Evolutionary conservation across 495 filamentous ascomycete species (phyloP), one percentile per base, ranked within the genome.

Genomic region (Xanthoparmelia taractica): DNA sequence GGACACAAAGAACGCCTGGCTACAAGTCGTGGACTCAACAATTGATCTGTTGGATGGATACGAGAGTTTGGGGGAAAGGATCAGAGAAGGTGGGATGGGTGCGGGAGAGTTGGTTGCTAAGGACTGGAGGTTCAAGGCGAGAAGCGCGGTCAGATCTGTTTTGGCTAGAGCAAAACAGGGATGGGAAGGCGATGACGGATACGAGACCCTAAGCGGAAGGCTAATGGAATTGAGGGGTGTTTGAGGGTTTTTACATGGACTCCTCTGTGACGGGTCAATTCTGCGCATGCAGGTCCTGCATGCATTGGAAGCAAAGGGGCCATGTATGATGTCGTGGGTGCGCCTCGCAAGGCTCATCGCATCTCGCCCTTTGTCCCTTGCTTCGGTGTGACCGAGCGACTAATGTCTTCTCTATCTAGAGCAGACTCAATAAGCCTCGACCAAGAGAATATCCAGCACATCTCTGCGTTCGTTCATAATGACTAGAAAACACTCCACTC

Each of bases 101-200:
- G 77, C 75, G 58, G 63, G 70, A 4, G 77, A 78, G 67, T 60
- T 80, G 60, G 78, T 79, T 38, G 76, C 76, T 18, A 75, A 73
- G 56, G 79, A 81, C 57, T 97, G 94, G 94, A 88, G 84, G 70
- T 90, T 89, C 59, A 97, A 97, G 82, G 87, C 90, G 2, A 79
- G 90, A 71, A 90, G 84, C 71, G 91, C 90, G 10, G 80, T 96
- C 4, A 78, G 90, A 47, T 88, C 87, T 29, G 83, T 97, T 10
- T 76, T 92, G 76, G 88, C 91, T 0, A 89, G 87, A 71, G 93
- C 85, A 18, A 96, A 85, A 76, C 86, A 89, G 66, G 80, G 73
- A 8, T 97, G 91, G 91, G 91, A 95, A 75, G 90, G 79, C 4
- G 87, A 79, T 48, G 76, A 81, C 61, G 88, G 82, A 63, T 97